Conservation (phyloP, 805 yeast genomes). For the Kockiozyma suomiensis region DNA sequence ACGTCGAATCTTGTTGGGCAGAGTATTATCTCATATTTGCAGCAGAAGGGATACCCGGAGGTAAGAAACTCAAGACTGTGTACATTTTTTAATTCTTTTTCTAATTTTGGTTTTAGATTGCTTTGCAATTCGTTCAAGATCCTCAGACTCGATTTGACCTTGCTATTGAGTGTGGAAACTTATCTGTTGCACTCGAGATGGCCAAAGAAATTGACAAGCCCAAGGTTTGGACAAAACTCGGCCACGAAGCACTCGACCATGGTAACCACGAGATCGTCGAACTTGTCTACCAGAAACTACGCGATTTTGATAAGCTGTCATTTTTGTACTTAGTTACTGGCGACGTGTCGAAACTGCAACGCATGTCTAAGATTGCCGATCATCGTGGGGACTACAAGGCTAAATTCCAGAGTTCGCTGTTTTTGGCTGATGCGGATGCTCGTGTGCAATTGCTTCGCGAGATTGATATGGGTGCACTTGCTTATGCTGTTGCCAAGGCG, state of each 20-base stretch:
- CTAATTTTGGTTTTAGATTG: slow-evolving; percentile 50
- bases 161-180: slow-evolving; percentile 90
- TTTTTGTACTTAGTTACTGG: slow-evolving; percentile 87
- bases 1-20: slow-evolving; percentile 94
- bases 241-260: slow-evolving; percentile 82
- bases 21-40: slow-evolving; percentile 91
- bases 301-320: slow-evolving; percentile 83
- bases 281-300: slow-evolving; percentile 83
- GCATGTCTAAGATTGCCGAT: slow-evolving; percentile 89
- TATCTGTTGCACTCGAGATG: slow-evolving; percentile 83
- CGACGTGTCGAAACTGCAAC: slow-evolving; percentile 68
- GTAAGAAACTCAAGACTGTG: too few species aligned
- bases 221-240: slow-evolving; percentile 77
- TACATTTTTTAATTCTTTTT: neutral
- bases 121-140: slow-evolving; percentile 94
- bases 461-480: slow-evolving; percentile 83
- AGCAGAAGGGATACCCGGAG: slow-evolving; percentile 95
- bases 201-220: slow-evolving; percentile 74
- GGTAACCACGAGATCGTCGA: slow-evolving; percentile 88
- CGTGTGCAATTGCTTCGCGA: slow-evolving; percentile 73
- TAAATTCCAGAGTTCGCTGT: slow-evolving; percentile 79
- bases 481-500: slow-evolving; percentile 88
- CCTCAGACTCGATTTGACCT: slow-evolving; percentile 94
- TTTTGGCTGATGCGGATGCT: slow-evolving; percentile 70
- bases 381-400: slow-evolving; percentile 80